Evolutionary conservation across 495 filamentous ascomycete species (phyloP).

Genomic region (Aspergillus homomorphus): DNA sequence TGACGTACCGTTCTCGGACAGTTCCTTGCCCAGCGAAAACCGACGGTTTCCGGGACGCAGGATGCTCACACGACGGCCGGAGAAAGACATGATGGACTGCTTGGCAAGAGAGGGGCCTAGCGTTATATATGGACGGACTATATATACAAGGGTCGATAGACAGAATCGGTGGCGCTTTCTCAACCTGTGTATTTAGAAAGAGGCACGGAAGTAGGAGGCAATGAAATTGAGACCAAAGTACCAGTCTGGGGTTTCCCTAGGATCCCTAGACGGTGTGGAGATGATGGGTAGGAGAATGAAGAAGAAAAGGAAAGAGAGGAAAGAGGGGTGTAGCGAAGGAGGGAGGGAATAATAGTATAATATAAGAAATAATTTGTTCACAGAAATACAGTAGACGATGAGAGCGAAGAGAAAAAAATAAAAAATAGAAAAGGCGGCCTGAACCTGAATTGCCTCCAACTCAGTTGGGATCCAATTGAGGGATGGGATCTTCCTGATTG

Average conservation of each 20-base stretch:
- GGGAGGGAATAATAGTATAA: neutral
- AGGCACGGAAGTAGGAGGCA: conserved; percentile 1
- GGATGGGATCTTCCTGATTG: too few relatives aligned
- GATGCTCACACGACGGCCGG: conserved; percentile 47
- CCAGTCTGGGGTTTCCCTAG: neutral
- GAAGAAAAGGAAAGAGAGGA: neutral
- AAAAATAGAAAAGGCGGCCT: neutral
- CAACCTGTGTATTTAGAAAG: neutral
- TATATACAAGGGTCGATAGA: conserved; percentile 2
- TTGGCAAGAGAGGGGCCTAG: neutral
- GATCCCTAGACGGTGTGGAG: neutral
- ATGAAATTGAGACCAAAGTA: neutral
- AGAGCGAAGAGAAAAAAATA: neutral
- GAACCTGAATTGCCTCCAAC: neutral
- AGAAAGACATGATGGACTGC: conserved; percentile 47
- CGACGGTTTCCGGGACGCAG: conserved; percentile 42
- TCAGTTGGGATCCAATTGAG: too few relatives aligned
- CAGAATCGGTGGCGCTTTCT: too few relatives aligned
- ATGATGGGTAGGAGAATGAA: conserved; percentile 6
- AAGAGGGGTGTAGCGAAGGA: neutral
- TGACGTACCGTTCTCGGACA: conserved; percentile 44
- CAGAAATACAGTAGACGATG: neutral
- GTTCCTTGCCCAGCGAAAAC: conserved; percentile 38
- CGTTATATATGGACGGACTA: neutral
- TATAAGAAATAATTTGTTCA: neutral